Conservation (phyloP, 768 basidiomycete species). For the Cubamyces lactineus region DNA sequence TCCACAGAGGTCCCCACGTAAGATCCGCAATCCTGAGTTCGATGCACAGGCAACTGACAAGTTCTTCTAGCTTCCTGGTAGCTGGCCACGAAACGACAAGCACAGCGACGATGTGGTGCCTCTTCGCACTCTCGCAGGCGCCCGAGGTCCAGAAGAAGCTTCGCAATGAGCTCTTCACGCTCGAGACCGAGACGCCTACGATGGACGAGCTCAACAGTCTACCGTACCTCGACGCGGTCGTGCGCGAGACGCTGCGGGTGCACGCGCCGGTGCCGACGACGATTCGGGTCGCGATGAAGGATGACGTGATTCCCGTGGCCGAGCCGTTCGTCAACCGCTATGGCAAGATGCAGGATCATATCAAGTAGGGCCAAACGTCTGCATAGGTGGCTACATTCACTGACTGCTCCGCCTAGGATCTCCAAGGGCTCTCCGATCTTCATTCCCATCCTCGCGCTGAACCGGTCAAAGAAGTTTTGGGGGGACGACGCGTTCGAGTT, state of each 20-base stretch:
- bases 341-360: conserved; percentile 24
- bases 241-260: conserved; percentile 60
- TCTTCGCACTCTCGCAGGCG: conserved; percentile 42
- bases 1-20: conserved; percentile 26
- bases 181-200: conserved; percentile 49
- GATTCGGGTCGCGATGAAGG: conserved; percentile 47
- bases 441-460: conserved; percentile 56
- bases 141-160: conserved; percentile 41
- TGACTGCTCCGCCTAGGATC: conserved; percentile 19
- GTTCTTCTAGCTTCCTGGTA: conserved; percentile 23
- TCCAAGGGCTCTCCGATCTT: conserved; percentile 36
- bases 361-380: conserved; percentile 33
- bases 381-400: neutral
- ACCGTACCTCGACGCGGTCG: conserved; percentile 68
- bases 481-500: conserved; percentile 64
- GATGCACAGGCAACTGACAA: neutral
- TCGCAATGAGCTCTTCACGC: conserved; percentile 42
- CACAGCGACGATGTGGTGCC: conserved; percentile 37
- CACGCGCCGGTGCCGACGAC: conserved; percentile 54
- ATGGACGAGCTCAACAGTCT: conserved; percentile 71
- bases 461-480: conserved; percentile 58
- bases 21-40: neutral
- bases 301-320: conserved; percentile 58
- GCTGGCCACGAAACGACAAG: conserved; percentile 48
- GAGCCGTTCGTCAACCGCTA: conserved; percentile 33